Conservation (phyloP, 305 asterid species). For the Andrographis paniculata region DNA sequence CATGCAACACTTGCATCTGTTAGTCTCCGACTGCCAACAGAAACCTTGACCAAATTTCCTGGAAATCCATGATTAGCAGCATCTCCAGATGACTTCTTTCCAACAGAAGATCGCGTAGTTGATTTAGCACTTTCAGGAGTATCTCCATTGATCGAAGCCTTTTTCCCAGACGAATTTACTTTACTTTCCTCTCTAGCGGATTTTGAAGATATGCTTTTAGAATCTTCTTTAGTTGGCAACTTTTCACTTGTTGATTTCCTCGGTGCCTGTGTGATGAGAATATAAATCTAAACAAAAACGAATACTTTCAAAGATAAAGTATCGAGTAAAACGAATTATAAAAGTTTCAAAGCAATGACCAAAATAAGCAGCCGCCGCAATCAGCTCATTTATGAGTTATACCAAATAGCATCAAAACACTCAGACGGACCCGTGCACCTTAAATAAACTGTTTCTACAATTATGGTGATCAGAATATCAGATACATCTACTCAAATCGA, state of each 20-base stretch:
- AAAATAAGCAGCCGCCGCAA: slow-evolving; percentile 1
- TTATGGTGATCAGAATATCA: too few relatives aligned
- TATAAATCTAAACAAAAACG: slow-evolving; percentile 9
- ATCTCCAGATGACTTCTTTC: slow-evolving; percentile 54
- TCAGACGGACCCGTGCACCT: background rate
- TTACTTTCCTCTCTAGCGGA: slow-evolving; percentile 51
- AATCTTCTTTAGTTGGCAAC: slow-evolving; percentile 53
- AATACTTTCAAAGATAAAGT: slow-evolving; percentile 7
- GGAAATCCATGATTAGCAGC: slow-evolving; percentile 49
- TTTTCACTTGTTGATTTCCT: slow-evolving; percentile 64
- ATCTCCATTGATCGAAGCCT: slow-evolving; percentile 41
- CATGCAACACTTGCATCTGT: slow-evolving; percentile 71
- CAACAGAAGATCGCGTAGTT: slow-evolving; percentile 34
- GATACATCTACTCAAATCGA: too few relatives aligned
- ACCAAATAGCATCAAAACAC: background rate
- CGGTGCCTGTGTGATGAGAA: slow-evolving; percentile 46
- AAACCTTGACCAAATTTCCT: slow-evolving; percentile 68
- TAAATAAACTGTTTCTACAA: too few relatives aligned
- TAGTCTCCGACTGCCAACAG: slow-evolving; percentile 46
- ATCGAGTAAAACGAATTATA: background rate
- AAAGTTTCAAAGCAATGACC: slow-evolving; percentile 7
- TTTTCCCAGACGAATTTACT: slow-evolving; percentile 36
- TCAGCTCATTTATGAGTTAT: background rate
- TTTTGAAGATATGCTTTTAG: slow-evolving; percentile 35
- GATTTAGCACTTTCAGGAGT: slow-evolving; percentile 39